Conservation (phyloP, 768 basidiomycete species). For the Polyporus arcularius region DNA sequence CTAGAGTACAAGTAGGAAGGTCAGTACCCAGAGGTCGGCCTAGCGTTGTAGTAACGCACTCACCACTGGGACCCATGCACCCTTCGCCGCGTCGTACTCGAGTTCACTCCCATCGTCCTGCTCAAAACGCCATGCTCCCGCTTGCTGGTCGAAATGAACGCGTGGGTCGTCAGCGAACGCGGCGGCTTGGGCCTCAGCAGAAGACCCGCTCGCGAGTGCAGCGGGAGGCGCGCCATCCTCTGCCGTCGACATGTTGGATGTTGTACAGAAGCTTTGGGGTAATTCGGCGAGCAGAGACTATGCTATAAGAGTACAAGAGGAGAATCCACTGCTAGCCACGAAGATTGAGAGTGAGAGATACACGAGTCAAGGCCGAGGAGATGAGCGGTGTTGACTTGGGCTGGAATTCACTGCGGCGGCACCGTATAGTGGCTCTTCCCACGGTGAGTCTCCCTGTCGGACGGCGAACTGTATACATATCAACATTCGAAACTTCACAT, state of each 20-base stretch:
- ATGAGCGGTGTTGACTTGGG: too few relatives aligned
- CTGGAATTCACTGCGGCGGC: too few relatives aligned
- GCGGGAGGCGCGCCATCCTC: slow-evolving; percentile 23
- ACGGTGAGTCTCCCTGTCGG: too few relatives aligned
- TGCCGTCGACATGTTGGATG: slow-evolving; percentile 11
- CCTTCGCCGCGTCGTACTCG: slow-evolving; percentile 81
- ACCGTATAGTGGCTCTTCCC: too few relatives aligned
- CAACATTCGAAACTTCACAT: too few relatives aligned
- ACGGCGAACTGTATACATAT: too few relatives aligned
- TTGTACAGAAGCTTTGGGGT: too few relatives aligned
- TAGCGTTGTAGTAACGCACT: slow-evolving; percentile 32
- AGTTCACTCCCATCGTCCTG: slow-evolving; percentile 88
- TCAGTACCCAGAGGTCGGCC: neutral
- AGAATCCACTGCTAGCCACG: neutral
- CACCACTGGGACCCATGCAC: slow-evolving; percentile 84
- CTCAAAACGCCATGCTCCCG: slow-evolving; percentile 86
- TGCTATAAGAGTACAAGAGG: neutral
- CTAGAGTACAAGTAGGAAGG: neutral
- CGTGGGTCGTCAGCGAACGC: slow-evolving; percentile 82
- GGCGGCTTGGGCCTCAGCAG: slow-evolving; percentile 56
- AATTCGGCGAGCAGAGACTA: neutral
- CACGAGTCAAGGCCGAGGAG: too few relatives aligned
- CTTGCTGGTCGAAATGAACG: slow-evolving; percentile 75
- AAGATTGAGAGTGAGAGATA: too few relatives aligned
- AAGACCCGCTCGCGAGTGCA: slow-evolving; percentile 49